Evolutionary conservation across 2,329 filamentous ascomycete species (phyloP).

Genomic region (Thermochaetoides dissita): DNA sequence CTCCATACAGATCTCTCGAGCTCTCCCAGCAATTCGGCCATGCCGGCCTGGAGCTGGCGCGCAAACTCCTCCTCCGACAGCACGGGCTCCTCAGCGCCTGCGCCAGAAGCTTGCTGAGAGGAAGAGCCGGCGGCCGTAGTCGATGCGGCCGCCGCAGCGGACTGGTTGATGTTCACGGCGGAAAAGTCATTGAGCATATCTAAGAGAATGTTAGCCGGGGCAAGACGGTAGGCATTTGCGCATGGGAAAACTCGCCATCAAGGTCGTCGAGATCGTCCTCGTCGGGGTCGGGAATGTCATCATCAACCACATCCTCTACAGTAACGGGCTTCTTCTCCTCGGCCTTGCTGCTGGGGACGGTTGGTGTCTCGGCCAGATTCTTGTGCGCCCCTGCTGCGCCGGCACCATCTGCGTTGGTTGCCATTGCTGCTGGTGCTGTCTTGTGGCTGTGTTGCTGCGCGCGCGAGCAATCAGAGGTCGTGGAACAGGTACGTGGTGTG

Average conservation of each 20-base stretch:
- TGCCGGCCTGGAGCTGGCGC: constrained; percentile 74
- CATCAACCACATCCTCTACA: constrained; percentile 10
- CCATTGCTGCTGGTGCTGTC: constrained; percentile 7
- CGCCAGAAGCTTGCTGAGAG: constrained; percentile 1
- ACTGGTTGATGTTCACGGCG: constrained; percentile 39
- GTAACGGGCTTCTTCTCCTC: constrained; percentile 15
- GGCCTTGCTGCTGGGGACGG: neutral
- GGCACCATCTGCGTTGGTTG: constrained; percentile 10
- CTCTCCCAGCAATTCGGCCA: constrained; percentile 69
- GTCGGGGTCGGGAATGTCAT: constrained; percentile 64
- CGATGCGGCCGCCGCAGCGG: too few species aligned
- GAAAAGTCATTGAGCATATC: constrained; percentile 91
- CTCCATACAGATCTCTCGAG: constrained; percentile 44
- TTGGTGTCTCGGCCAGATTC: constrained; percentile 6
- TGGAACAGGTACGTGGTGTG: too few species aligned
- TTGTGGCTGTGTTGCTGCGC: too few species aligned
- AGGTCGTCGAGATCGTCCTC: constrained; percentile 86
- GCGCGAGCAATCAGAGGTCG: too few species aligned
- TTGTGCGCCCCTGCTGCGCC: constrained; percentile 10
- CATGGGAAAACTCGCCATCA: constrained; percentile 48
- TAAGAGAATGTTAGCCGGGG: constrained; percentile 22
- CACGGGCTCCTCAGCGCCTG: constrained; percentile 17
- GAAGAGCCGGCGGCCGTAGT: too few species aligned
- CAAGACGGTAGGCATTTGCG: neutral
- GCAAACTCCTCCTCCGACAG: constrained; percentile 66